These are phyloP conservation scores for Pseudoscleropodium purum DNA, from an alignment of 225 moss, liverwort and hornwort species.

Conservation along the genomic window DNA sequence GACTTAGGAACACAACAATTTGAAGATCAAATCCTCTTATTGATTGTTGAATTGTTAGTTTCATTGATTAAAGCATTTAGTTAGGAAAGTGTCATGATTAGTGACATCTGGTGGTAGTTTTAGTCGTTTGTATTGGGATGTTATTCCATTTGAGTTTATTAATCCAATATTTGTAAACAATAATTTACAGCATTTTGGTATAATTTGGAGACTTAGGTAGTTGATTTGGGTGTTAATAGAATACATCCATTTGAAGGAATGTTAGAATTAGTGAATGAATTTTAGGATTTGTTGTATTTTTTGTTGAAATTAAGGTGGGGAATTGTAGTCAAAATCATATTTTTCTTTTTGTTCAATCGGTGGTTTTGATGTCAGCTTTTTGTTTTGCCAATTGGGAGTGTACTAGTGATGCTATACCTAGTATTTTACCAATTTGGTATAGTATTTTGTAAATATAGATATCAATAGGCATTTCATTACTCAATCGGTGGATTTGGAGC, in stretches of 20 bases:
- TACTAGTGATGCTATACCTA: too few relatives aligned
- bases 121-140: not conserved
- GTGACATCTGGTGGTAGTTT: accelerated
- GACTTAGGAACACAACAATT: accelerated
- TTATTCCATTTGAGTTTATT: not conserved
- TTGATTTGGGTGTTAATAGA: not conserved
- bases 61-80: not conserved
- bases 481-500: too few relatives aligned
- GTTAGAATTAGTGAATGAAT: not conserved
- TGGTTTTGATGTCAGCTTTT: too few relatives aligned
- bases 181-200: not conserved
- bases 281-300: not conserved
- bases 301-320: accelerated
- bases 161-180: not conserved
- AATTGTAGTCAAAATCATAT: too few relatives aligned
- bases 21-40: accelerated
- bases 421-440: too few relatives aligned
- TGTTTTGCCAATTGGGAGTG: too few relatives aligned
- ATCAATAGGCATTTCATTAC: too few relatives aligned
- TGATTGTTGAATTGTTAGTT: not conserved
- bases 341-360: too few relatives aligned
- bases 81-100: accelerated
- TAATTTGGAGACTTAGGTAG: not conserved
- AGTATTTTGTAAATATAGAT: too few relatives aligned
- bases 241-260: not conserved